These are phyloP conservation scores for Penicillium ochrochloron DNA, from an alignment of 495 filamentous ascomycete genomes.

Conservation along the genomic window DNA sequence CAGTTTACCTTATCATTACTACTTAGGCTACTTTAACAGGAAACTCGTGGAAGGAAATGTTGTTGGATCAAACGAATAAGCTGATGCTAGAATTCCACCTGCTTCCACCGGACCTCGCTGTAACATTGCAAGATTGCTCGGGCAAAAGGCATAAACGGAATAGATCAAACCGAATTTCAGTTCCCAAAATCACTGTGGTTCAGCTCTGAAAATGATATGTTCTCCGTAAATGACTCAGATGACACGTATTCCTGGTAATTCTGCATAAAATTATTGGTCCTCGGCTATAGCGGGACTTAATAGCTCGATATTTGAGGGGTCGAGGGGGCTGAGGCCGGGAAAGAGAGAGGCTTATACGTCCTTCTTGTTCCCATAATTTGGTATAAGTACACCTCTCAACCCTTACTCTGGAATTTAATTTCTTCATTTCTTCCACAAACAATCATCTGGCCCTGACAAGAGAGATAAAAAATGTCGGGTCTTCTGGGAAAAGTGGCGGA, in stretches of 20 bases:
- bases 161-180: not conserved
- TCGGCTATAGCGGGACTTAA: not conserved
- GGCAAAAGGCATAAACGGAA: not conserved
- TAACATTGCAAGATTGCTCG: too few species aligned
- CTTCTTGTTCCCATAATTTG: not conserved
- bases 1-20: too few species aligned
- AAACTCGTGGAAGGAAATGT: not conserved
- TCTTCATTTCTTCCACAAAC: too few species aligned
- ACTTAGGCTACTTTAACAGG: not conserved
- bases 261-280: not conserved
- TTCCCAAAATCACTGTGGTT: not conserved
- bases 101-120: not conserved
- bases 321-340: not conserved
- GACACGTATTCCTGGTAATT: not conserved
- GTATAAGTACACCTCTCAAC: not conserved
- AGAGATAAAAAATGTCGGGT: not conserved
- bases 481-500: not conserved
- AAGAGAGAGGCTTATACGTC: not conserved
- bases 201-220: not conserved
- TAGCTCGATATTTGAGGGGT: not conserved
- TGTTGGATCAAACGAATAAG: not conserved
- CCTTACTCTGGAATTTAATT: too few species aligned
- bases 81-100: not conserved
- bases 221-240: not conserved
- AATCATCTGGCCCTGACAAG: not conserved